Base-by-base conservation (phyloP, 805 yeast genomes). In the Candida saitoana region DNA sequence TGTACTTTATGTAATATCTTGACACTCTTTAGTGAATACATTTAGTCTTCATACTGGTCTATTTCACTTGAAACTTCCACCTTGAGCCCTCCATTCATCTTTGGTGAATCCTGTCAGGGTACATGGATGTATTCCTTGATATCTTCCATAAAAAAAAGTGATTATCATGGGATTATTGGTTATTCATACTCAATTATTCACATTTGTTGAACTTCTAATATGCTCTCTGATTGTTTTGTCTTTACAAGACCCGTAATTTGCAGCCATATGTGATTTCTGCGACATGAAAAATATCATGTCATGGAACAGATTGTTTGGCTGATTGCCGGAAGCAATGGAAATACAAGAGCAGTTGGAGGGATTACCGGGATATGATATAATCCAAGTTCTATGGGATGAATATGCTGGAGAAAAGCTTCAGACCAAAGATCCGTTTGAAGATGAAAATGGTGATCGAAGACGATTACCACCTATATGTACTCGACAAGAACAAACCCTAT, bases 121-220 rank as follows among this genome's bases (percentile, higher is more conserved):
- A 61, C 95, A 93, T 0, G 99, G 98, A 63, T 93, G 99, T 35
- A 93, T 90, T 4, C 71, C 64, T n/a, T n/a, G n/a, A n/a, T n/a
- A n/a, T n/a, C n/a, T n/a, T n/a, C n/a, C n/a, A n/a, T n/a, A n/a
- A n/a, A n/a, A n/a, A n/a, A n/a, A n/a, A n/a, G n/a, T n/a, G n/a
- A n/a, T n/a, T n/a, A n/a, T n/a, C n/a, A n/a, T n/a, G n/a, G n/a
- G n/a, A n/a, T n/a, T n/a, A n/a, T n/a, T n/a, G n/a, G n/a, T n/a
- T n/a, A n/a, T n/a, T n/a, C n/a, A n/a, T n/a, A n/a, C n/a, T n/a
- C n/a, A n/a, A n/a, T n/a, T n/a, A n/a, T n/a, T n/a, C n/a, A n/a
- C n/a, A n/a, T n/a, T n/a, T n/a, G n/a, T n/a, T n/a, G n/a, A n/a
- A n/a, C n/a, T n/a, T n/a, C n/a, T n/a, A n/a, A n/a, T n/a, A n/a